Conservation (phyloP, 75 land plant species). For the Cryptomeria japonica region DNA sequence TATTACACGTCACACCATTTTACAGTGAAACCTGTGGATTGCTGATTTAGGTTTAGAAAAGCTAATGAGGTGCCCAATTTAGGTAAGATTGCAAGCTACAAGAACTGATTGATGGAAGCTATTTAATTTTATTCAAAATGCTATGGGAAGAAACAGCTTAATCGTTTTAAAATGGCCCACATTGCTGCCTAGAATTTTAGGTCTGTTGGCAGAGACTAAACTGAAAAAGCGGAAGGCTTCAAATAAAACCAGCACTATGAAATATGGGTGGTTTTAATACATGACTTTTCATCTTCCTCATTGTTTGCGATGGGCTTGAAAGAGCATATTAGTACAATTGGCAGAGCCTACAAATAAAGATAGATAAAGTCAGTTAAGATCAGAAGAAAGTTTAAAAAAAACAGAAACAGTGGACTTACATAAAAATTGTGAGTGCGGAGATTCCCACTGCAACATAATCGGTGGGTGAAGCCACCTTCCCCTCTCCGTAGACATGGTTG, state of each 20-base stretch:
- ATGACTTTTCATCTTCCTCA: not conserved
- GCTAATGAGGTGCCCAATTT: not conserved
- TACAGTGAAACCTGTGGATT: not conserved
- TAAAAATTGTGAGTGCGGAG: not conserved
- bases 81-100: not conserved
- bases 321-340: not conserved
- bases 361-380: not conserved
- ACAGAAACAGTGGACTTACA: not conserved
- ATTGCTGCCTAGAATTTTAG: not conserved
- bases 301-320: not conserved
- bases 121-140: no score
- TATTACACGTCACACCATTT: not conserved
- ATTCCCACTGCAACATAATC: not conserved
- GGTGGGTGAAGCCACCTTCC: not conserved
- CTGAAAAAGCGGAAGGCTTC: not conserved
- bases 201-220: not conserved
- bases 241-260: not conserved
- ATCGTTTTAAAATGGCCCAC: not conserved
- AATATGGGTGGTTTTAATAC: not conserved
- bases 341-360: not conserved
- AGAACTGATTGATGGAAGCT: not conserved
- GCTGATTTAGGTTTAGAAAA: not conserved
- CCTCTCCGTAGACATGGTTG: not conserved
- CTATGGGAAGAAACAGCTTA: no score
- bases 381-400: not conserved